These are phyloP conservation scores for Spirogloea muscicola DNA, from an alignment of 139 green algal genomes.

Conservation along the genomic window DNA sequence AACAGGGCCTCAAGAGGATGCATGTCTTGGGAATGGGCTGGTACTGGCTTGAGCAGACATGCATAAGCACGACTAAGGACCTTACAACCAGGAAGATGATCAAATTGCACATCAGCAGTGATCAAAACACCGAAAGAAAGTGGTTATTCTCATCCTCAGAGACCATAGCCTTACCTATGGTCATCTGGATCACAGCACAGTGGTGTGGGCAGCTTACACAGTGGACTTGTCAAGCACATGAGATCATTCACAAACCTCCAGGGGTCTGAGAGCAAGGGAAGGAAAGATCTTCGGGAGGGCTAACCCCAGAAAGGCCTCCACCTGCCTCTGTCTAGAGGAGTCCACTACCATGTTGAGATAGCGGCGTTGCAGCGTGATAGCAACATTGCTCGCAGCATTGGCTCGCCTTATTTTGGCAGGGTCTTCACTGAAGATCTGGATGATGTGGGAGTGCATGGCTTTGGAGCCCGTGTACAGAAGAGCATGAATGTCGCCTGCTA, in stretches of 20 bases:
- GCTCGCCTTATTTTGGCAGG: neutral
- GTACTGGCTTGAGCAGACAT: constrained; percentile 46
- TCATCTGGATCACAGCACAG: neutral
- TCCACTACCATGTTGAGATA: constrained; percentile 69
- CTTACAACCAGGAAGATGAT: neutral
- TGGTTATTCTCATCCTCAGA: neutral
- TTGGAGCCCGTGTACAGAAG: constrained; percentile 81
- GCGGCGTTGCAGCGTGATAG: constrained; percentile 64
- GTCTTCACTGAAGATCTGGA: constrained; percentile 51
- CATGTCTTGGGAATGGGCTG: constrained; percentile 21
- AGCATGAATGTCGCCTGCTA: constrained; percentile 90
- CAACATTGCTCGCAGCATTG: constrained; percentile 53
- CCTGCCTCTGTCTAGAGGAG: constrained; percentile 28
- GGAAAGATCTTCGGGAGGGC: constrained; percentile 25
- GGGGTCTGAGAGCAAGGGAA: constrained; percentile 4
- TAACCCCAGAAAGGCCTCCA: constrained; percentile 80
- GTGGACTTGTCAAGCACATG: neutral
- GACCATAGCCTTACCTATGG: constrained; percentile 2
- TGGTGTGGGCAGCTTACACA: neutral
- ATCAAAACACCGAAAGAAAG: neutral
- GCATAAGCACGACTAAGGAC: constrained; percentile 18
- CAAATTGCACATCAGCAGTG: neutral
- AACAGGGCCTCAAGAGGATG: constrained; percentile 16
- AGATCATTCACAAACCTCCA: constrained; percentile 9
- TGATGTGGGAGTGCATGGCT: constrained; percentile 55